phyloP scores from a whole-genome alignment of 306 rosid genomes.

The Pyrus betulifolia region DNA sequence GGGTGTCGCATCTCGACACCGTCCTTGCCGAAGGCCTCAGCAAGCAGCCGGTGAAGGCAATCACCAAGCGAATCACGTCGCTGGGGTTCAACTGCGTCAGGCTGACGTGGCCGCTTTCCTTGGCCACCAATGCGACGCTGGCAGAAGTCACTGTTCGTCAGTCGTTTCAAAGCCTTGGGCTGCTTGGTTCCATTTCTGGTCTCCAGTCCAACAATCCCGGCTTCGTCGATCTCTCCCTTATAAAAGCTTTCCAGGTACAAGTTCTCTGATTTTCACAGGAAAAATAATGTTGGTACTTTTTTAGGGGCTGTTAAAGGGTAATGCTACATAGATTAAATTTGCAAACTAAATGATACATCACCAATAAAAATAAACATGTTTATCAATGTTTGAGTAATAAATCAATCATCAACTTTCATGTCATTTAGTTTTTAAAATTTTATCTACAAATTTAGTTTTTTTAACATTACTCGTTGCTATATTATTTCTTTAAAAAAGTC shows the following conservation, averaged over 20 bases:
- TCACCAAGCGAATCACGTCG: constrained; percentile 31
- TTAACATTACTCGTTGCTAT: accelerated
- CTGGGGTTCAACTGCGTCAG: constrained; percentile 91
- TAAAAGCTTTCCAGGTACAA: constrained; percentile 62
- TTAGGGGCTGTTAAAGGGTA: too few species aligned
- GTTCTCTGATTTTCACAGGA: neutral
- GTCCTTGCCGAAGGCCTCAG: constrained; percentile 80
- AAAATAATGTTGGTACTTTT: too few species aligned
- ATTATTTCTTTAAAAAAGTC: too few species aligned
- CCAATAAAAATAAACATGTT: too few species aligned
- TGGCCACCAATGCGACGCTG: constrained; percentile 51
- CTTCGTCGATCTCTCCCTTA: constrained; percentile 56
- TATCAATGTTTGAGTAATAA: too few species aligned
- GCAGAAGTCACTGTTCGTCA: constrained; percentile 55
- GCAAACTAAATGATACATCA: accelerated
- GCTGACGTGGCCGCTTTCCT: constrained; percentile 72
- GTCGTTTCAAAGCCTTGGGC: constrained; percentile 56
- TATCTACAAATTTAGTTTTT: accelerated
- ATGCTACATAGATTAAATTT: too few species aligned
- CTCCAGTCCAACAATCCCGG: constrained; percentile 62
- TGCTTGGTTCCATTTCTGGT: constrained; percentile 39
- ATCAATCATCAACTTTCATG: accelerated
- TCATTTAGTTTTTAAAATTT: too few species aligned
- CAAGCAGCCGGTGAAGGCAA: constrained; percentile 52
- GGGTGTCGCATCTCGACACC: constrained; percentile 74